Evolutionary conservation across 805 yeast genomes (phyloP), one percentile per base, ranked within the genome.

Genomic region (Candida ortonii): DNA sequence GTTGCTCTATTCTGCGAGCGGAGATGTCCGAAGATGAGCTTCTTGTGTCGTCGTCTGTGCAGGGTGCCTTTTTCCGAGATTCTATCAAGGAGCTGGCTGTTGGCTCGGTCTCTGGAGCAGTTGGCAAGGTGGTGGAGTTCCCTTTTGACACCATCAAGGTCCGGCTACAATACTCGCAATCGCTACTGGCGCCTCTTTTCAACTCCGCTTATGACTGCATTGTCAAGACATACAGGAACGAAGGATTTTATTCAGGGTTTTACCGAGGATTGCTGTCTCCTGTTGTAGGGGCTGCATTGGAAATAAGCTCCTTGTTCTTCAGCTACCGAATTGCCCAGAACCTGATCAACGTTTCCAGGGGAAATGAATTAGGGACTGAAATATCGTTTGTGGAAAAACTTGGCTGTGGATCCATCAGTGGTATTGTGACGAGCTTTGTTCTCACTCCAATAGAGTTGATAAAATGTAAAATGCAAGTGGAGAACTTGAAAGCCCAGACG

Each of bases 121-220:
- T 78, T 4, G 96, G 95, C 2, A 90, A 89, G 55, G 49, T 83
- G 19, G 73, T 89, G 10, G 97, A 89, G 58, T 89, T 80, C 50
- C 97, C 97, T 0, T 87, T 89, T 47, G 97, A 89, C 52, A 90
- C 97, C 0, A 72, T 88, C 28, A 89, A 89, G 59, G 97, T 89
- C 3, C 69, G 96, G 38, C 67, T 90, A 19, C 90, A 83, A 53
- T 62, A 59, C 36, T 75, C 87, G 1, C 93, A 85, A 52, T 81
- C 88, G 6, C 64, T 77, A 19, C 55, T 62, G 4, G 41, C 49
- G 6, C 71, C 73, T 0, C 60, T 74, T 8, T 80, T 73, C 49
- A 59, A 59, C 0, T 78, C 85, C 1, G 81, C 96, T 0, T 40
- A 70, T 40, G 80, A 79, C 42, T 82, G 93, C 55, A 75, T 89